phyloP scores from a whole-genome alignment of 495 filamentous ascomycete species.

The Thermothielavioides terrestris region DNA sequence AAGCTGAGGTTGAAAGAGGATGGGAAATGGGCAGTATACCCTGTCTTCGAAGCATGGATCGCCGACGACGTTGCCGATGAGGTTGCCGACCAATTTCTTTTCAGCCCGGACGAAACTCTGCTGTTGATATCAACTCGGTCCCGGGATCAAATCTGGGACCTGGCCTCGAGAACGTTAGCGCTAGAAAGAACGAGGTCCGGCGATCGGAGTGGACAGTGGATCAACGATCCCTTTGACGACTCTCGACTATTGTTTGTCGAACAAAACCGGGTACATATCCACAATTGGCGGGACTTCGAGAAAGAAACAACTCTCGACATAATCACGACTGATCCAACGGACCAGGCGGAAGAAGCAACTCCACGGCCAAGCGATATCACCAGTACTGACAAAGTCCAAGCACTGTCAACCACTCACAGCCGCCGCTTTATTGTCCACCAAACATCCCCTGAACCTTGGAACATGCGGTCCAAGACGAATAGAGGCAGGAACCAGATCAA shows the following conservation, averaged over 20 bases:
- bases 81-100: not conserved
- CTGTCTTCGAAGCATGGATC: not conserved
- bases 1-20: not conserved
- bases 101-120: not conserved
- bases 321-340: not conserved
- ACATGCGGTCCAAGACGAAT: not conserved
- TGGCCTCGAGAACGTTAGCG: too few species aligned
- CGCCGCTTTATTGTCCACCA: not conserved
- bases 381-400: not conserved
- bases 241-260: not conserved
- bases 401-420: not conserved
- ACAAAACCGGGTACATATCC: not conserved
- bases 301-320: not conserved
- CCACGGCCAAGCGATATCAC: not conserved
- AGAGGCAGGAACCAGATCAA: not conserved
- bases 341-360: not conserved
- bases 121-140: not conserved
- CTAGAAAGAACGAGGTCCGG: too few species aligned
- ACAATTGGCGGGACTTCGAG: not conserved
- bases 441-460: not conserved
- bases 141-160: not conserved
- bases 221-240: not conserved
- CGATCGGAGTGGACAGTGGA: not conserved
- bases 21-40: conserved; percentile 1
- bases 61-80: not conserved